These are phyloP conservation scores for Psilocybe sp. DNA, from an alignment of 768 basidiomycete genomes.

Conservation along the genomic window DNA sequence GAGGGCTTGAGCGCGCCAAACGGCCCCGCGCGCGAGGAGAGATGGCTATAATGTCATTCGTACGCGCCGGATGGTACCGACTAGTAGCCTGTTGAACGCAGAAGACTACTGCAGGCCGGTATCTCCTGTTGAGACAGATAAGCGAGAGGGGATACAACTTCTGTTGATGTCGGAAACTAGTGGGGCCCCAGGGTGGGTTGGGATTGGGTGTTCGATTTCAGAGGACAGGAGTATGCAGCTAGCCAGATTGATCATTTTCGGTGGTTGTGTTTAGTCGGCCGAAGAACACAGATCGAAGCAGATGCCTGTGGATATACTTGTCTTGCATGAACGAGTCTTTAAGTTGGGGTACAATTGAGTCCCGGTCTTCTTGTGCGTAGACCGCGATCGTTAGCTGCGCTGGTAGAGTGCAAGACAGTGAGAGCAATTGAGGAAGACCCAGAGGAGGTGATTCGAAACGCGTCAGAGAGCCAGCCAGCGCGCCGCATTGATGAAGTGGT, in stretches of 20 bases:
- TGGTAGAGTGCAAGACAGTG: neutral
- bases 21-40: neutral
- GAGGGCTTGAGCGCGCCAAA: neutral
- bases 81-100: neutral
- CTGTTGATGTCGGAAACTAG: conserved; percentile 5
- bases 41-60: neutral
- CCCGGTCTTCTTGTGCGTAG: neutral
- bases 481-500: neutral
- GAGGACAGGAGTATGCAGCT: neutral
- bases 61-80: neutral
- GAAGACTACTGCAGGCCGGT: too few relatives aligned
- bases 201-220: neutral
- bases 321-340: neutral
- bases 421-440: neutral
- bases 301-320: neutral
- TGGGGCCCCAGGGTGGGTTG: conserved; percentile 3
- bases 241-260: neutral
- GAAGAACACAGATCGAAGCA: neutral
- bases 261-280: neutral
- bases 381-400: too few relatives aligned
- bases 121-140: neutral
- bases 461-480: neutral
- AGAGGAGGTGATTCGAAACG: neutral
- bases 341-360: neutral
- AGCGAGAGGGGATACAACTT: neutral